A percentile compares a stretch with the other conserved stretches of the same genome.
These are phyloP conservation scores for Diaporthe velutina DNA, from an alignment of 2,329 filamentous ascomycete species.

Conservation along the genomic window DNA sequence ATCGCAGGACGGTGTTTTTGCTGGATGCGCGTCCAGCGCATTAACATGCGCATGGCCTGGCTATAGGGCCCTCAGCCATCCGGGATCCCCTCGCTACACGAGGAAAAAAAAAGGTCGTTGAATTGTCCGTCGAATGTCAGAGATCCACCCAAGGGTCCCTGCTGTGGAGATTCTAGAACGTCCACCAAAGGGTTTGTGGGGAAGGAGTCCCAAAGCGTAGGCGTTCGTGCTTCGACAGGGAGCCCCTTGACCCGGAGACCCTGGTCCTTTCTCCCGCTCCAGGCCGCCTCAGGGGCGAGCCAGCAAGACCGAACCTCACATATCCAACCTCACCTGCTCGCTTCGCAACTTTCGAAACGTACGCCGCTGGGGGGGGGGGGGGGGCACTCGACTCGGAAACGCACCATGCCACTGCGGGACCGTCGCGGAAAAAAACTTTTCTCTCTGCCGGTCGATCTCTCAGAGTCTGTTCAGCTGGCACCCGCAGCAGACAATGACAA, in stretches of 20 bases:
- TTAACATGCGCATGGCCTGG: not conserved
- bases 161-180: conserved; percentile 38
- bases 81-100: conserved; percentile 33
- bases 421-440: not conserved
- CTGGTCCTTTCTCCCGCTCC: conserved; percentile 19
- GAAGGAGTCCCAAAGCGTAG: conserved; percentile 23
- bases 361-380: not conserved
- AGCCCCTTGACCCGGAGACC: conserved; percentile 5
- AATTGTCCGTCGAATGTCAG: conserved; percentile 33
- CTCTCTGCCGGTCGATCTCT: not conserved
- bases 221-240: conserved; percentile 22
- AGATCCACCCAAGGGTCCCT: conserved; percentile 31
- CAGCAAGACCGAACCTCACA: conserved; percentile 14
- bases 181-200: conserved; percentile 21
- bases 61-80: conserved; percentile 18
- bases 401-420: conserved; percentile 20
- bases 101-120: not conserved
- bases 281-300: conserved; percentile 22
- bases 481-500: not conserved
- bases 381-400: not conserved
- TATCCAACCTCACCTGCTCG: conserved; percentile 20
- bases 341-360: conserved; percentile 26
- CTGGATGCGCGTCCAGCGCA: conserved; percentile 4
- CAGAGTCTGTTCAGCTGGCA: conserved; percentile 6
- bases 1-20: conserved; percentile 18